A percentile compares a stretch with the other conserved stretches of the same genome.
Evolutionary conservation across 306 rosid genomes (phyloP).

Genomic region (Vachellia collinsii): DNA sequence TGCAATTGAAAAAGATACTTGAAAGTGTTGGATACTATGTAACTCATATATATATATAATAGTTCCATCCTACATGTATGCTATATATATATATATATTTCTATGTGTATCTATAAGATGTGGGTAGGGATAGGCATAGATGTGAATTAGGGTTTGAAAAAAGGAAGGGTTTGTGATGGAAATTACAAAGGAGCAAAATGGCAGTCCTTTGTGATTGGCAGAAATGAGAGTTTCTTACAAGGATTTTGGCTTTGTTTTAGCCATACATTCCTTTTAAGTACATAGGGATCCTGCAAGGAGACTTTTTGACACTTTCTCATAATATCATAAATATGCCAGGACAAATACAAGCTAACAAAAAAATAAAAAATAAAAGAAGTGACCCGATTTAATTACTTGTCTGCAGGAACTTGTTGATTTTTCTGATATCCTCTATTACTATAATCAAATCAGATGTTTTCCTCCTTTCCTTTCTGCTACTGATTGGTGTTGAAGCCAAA

Average conservation of each 20-base stretch:
- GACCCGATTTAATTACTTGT: conserved; percentile 34
- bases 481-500: conserved; percentile 20
- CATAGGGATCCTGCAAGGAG: conserved; percentile 51
- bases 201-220: conserved; percentile 44
- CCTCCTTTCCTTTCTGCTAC: conserved; percentile 32
- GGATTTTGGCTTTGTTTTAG: conserved; percentile 49
- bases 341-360: conserved; percentile 59
- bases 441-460: conserved; percentile 30
- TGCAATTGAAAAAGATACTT: too few relatives aligned
- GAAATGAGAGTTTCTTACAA: conserved; percentile 42
- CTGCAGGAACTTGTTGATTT: conserved; percentile 28
- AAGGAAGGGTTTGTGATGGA: conserved; percentile 28
- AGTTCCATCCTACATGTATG: too few relatives aligned
- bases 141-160: not conserved
- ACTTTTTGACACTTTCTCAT: conserved; percentile 53
- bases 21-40: too few relatives aligned
- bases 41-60: too few relatives aligned
- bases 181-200: conserved; percentile 41
- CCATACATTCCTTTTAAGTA: conserved; percentile 45
- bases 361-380: conserved; percentile 25
- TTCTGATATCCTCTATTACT: conserved; percentile 7
- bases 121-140: not conserved
- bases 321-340: conserved; percentile 54
- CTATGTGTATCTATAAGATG: not conserved
- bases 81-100: too few relatives aligned